Percentiles rank a stretch among this genome's conserved stretches.
phyloP scores from a whole-genome alignment of 2,329 filamentous ascomycete species.

The Aspergillus fischeri region DNA sequence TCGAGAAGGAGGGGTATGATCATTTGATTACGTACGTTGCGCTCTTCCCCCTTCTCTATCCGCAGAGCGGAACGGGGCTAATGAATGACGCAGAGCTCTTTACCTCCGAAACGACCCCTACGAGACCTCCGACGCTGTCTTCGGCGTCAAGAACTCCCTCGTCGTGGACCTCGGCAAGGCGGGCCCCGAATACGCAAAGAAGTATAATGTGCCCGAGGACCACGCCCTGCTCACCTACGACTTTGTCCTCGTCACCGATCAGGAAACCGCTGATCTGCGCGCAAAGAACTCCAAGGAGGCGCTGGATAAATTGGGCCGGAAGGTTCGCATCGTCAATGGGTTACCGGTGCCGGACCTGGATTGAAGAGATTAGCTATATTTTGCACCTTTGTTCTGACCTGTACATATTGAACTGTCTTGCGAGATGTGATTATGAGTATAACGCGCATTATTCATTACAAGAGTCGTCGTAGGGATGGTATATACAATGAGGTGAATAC shows the following conservation, averaged over 20 bases:
- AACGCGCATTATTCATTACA: background rate
- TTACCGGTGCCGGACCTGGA: slow-evolving; percentile 69
- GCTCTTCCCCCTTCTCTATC: background rate
- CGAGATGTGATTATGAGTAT: slow-evolving; percentile 7
- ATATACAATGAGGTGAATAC: background rate
- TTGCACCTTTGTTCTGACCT: slow-evolving; percentile 7
- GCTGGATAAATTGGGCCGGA: slow-evolving; percentile 61
- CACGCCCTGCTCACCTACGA: slow-evolving; percentile 64
- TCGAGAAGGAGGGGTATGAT: slow-evolving; percentile 74
- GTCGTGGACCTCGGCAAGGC: slow-evolving; percentile 61
- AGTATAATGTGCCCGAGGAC: slow-evolving; percentile 62
- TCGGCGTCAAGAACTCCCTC: slow-evolving; percentile 78
- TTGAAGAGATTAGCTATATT: slow-evolving; percentile 22
- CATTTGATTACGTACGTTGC: slow-evolving; percentile 71
- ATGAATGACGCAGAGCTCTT: slow-evolving; percentile 54
- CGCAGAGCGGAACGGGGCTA: background rate
- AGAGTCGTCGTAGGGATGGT: background rate
- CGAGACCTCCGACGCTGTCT: slow-evolving; percentile 78
- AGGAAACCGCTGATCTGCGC: slow-evolving; percentile 63
- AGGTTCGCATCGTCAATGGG: slow-evolving; percentile 70
- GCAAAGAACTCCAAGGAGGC: slow-evolving; percentile 65
- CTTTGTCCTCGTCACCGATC: slow-evolving; percentile 70
- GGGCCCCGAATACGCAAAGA: slow-evolving; percentile 50
- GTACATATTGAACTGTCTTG: slow-evolving; percentile 2
- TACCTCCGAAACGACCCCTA: slow-evolving; percentile 77